Evolutionary conservation across 345 rosid genomes (phyloP), one percentile per base, ranked within the genome.

Genomic region (Erodium maritimum): DNA sequence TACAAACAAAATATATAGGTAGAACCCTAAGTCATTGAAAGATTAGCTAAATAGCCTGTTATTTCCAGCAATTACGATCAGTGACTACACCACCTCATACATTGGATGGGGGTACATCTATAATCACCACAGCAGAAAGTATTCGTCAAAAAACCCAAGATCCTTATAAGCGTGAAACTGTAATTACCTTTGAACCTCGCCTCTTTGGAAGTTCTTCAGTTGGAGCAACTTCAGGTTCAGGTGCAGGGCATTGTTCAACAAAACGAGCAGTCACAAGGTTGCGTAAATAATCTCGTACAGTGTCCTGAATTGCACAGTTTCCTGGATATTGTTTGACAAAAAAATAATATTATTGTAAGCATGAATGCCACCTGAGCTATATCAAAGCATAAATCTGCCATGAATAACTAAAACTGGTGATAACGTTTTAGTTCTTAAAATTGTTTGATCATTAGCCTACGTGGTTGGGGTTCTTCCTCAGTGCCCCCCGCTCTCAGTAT

Each of bases 221-320:
- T 25, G 71, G 62, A 42, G 72, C 67, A 69, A 91, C 74, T 68
- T 77, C 65, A 19, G 98, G 90, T 69, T 82, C 96, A 14, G 88
- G 68, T 46, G 80, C 65, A 29, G 98, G 98, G 69, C 90, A 81
- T 50, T 82, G 86, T 66, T 91, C 96, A 67, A 91, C 79, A 64
- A 72, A 88, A 65, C 22, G 90, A 20, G 83, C 80, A 74, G 61
- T 69, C 67, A 80, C 73, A 22, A 91, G 78, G 62, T 73, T 77
- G 58, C 56, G 34, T 63, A 91, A 75, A 63, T 66, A 70, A 66
- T 71, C 89, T 64, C 66, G 75, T 50, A 83, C 62, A 29, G 67
- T 68, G 69, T 74, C 78, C 53, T 67, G 19, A 65, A 67, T 75
- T 52, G 61, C 52, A 45, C 60, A 51, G 17, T 58, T 65, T 52